Evolutionary conservation across 2,329 filamentous ascomycete genomes (phyloP).

Genomic region (Claviceps lovelessii): DNA sequence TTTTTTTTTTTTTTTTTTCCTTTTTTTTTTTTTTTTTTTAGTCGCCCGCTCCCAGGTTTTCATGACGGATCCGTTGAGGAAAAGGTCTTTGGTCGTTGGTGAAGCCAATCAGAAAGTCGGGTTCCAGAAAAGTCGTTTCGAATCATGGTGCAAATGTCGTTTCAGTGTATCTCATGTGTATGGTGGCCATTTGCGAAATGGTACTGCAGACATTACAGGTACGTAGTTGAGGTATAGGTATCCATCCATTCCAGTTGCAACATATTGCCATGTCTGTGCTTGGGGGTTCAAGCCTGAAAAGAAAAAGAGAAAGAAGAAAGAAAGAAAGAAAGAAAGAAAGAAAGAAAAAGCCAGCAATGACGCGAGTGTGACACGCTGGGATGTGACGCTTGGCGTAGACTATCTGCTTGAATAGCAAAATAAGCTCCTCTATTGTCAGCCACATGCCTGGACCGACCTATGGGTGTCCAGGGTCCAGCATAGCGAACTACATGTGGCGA

Average conservation of each 20-base stretch:
- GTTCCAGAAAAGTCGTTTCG: neutral
- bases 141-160: neutral
- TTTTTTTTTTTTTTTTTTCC: neutral
- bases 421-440: too few relatives aligned
- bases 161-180: neutral
- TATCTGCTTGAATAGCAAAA: too few relatives aligned
- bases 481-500: too few relatives aligned
- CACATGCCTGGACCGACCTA: too few relatives aligned
- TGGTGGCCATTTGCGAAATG: neutral
- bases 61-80: neutral
- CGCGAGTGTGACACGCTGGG: neutral
- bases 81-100: neutral
- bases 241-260: too few relatives aligned
- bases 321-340: too few relatives aligned
- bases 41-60: neutral
- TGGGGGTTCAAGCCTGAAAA: neutral
- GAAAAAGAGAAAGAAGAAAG: too few relatives aligned
- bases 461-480: too few relatives aligned
- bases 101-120: neutral
- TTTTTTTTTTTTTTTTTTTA: neutral
- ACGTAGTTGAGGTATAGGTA: neutral
- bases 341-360: neutral
- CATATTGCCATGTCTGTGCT: too few relatives aligned
- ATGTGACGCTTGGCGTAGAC: neutral
- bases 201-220: neutral